These are phyloP conservation scores for Galeopsis tetrahit DNA, from an alignment of 257 asterid species.

Conservation along the genomic window DNA sequence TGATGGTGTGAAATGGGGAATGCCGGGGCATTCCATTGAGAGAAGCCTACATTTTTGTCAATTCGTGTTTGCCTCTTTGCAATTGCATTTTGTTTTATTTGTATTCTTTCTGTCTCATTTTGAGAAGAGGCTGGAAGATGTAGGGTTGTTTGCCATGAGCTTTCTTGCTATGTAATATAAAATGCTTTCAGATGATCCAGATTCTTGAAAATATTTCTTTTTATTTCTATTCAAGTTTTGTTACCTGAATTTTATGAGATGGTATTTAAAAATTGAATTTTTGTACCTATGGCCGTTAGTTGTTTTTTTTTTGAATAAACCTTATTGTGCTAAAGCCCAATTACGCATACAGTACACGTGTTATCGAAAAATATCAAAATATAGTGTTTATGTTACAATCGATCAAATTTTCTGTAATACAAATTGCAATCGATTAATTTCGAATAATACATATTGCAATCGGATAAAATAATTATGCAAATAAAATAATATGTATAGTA, in stretches of 20 bases:
- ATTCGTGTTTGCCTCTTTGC: not conserved
- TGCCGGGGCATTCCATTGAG: slow-evolving; percentile 17
- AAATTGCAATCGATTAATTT: too few relatives aligned
- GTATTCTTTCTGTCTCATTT: slow-evolving; percentile 41
- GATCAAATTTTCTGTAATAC: too few relatives aligned
- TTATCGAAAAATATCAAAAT: too few relatives aligned
- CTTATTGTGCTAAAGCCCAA: too few relatives aligned
- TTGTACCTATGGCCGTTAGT: not conserved
- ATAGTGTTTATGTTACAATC: too few relatives aligned
- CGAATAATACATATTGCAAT: too few relatives aligned
- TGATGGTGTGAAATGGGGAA: slow-evolving; percentile 25
- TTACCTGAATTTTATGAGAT: not conserved
- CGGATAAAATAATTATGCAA: too few relatives aligned
- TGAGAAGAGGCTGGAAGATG: slow-evolving; percentile 37
- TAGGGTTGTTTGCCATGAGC: slow-evolving; percentile 6
- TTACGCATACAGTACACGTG: too few relatives aligned
- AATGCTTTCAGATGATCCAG: not conserved
- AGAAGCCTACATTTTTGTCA: not conserved
- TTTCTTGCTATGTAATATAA: slow-evolving; percentile 7
- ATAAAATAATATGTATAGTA: too few relatives aligned
- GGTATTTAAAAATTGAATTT: not conserved
- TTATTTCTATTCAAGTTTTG: not conserved
- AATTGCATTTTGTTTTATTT: not conserved
- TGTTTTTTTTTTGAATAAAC: too few relatives aligned
- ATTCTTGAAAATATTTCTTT: not conserved